A percentile compares a stretch with the other conserved stretches of the same genome.
phyloP scores from a whole-genome alignment of 2,329 filamentous ascomycete genomes.

The Fusarium xyrophilum region DNA sequence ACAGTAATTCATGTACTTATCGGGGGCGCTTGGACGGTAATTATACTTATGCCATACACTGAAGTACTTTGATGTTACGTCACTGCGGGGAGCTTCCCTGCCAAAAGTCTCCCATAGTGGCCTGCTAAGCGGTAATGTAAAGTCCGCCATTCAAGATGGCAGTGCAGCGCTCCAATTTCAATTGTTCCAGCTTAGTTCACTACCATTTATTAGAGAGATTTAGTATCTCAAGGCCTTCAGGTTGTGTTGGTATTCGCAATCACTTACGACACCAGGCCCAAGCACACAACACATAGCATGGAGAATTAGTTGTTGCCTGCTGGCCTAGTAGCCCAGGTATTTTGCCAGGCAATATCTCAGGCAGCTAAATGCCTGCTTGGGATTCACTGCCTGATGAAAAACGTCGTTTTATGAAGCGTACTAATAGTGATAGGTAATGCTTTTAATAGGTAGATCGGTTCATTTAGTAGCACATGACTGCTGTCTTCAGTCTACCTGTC shows the following conservation, averaged over 20 bases:
- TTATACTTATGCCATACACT: background rate
- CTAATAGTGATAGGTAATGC: background rate
- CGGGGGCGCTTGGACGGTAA: accelerated
- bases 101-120: background rate
- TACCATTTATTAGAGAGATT: background rate
- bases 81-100: constrained; percentile 33
- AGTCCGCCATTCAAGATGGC: constrained; percentile 24
- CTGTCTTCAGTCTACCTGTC: background rate
- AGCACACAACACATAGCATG: background rate
- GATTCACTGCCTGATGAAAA: constrained; percentile 3
- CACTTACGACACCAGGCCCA: constrained; percentile 12
- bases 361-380: background rate
- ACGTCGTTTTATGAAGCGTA: background rate
- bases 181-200: background rate
- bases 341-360: background rate
- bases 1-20: background rate
- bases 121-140: constrained; percentile 30
- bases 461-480: background rate
- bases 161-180: constrained; percentile 15
- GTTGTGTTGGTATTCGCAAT: background rate
- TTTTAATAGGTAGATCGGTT: background rate
- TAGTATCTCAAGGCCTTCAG: background rate
- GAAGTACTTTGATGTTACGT: constrained; percentile 14
- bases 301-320: background rate
- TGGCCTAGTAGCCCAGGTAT: background rate